Evolutionary conservation across 768 basidiomycete species (phyloP).

Genomic region (Termitomyces sp.): DNA sequence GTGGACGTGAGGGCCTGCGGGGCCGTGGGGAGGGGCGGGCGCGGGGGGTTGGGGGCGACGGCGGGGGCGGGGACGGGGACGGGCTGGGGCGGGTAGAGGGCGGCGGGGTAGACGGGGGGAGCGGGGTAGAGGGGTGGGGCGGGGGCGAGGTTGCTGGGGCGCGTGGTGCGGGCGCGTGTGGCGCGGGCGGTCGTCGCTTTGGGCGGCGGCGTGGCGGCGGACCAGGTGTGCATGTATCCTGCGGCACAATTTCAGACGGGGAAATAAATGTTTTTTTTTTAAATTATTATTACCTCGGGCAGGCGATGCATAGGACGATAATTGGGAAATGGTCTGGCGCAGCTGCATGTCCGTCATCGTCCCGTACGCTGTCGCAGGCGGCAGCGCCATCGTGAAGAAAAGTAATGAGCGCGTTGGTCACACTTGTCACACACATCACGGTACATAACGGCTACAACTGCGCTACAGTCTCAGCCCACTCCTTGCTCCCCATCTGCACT

Average conservation of each 20-base stretch:
- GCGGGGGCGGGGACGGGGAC: constrained; percentile 24
- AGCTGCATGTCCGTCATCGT: constrained; percentile 63
- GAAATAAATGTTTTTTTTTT: background rate
- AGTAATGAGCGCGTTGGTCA: background rate
- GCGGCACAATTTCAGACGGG: background rate
- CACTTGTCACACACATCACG: background rate
- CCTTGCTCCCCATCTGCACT: constrained; percentile 87
- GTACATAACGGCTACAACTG: constrained; percentile 33
- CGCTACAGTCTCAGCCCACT: constrained; percentile 65
- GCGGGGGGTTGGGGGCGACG: constrained; percentile 44
- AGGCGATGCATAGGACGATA: constrained; percentile 41
- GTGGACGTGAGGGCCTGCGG: constrained; percentile 77
- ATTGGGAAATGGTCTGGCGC: constrained; percentile 57
- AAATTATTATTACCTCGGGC: constrained; percentile 18
- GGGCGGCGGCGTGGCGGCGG: constrained; percentile 53
- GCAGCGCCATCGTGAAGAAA: constrained; percentile 14
- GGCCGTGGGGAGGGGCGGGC: constrained; percentile 53
- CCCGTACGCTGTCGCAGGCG: constrained; percentile 26
- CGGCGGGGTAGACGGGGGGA: constrained; percentile 22
- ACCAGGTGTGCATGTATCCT: constrained; percentile 57
- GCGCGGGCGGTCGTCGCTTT: constrained; percentile 22
- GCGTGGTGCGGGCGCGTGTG: background rate
- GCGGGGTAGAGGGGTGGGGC: constrained; percentile 34
- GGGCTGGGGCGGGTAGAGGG: constrained; percentile 20
- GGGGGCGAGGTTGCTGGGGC: constrained; percentile 37